Base-by-base conservation (phyloP, 306 rosid species). In the Sophora flavescens region DNA sequence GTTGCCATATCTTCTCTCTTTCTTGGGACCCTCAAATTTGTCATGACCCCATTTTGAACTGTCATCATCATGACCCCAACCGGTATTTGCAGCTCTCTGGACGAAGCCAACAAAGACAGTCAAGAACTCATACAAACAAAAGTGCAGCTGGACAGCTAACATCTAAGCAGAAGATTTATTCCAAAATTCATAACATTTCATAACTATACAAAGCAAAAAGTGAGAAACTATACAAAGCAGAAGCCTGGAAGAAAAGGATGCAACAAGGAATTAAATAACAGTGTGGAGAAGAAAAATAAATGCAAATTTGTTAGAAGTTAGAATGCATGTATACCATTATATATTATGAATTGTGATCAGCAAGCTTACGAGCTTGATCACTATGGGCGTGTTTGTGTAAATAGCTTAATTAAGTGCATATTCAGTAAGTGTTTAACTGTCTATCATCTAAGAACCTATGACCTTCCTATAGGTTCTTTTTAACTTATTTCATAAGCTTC, bases 41-140 rank as follows among this genome's bases (percentile, higher is more conserved):
- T 87, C 93, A 77, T 82, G 86, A 36, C 88, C 93, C 97, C 97
- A 86, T 63, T 77, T 85, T 60, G 86, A 52, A 30, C 53, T 59
- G 33, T 81, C 82, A 75, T 85, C 89, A 41, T 89, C 86, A 13
- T 69, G 85, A 44, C 97, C 98, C 97, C 97, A 95, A 18, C 97
- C 99, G 1, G 97, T 92, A 83, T 95, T 90, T 58, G 97, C 93
- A 90, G 96, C 96, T 90, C 97, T 89, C 97, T 95, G 81, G 38
- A 83, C 54, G 64, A 71, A 74, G 73, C 75, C 17, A 80, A 62
- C 33, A 75, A 69, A 70, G 42, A 53, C 54, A 53, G 12, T 80
- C 61, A 82, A 73, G 26, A 83, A 53, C 70, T 48, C 14, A 35
- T 52, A 59, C 45, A 68, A 52, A 38, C 28, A 57, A 68, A 57